A percentile compares a stretch with the other conserved stretches of the same genome.
phyloP scores from a whole-genome alignment of 2,329 filamentous ascomycete species.

The Epichloe gansuensis region DNA sequence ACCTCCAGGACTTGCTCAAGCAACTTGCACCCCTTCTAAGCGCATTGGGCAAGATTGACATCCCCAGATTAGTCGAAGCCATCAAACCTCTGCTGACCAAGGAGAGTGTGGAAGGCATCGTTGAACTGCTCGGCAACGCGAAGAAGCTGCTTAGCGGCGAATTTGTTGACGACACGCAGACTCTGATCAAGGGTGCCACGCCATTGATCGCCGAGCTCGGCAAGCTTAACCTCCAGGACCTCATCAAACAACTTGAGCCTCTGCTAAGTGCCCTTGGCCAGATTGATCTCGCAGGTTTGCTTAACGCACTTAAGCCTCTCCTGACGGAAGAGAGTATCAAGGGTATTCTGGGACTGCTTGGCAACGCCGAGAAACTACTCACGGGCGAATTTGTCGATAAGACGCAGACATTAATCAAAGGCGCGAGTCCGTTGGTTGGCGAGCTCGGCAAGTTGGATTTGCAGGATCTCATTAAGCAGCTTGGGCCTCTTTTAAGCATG shows the following conservation, averaged over 20 bases:
- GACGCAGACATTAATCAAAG: slow-evolving; percentile 16
- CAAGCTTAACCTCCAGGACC: slow-evolving; percentile 13
- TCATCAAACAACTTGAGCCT: slow-evolving; percentile 17
- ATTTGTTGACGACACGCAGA: slow-evolving; percentile 16
- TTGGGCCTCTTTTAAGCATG: slow-evolving; percentile 19
- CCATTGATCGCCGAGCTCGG: slow-evolving; percentile 13
- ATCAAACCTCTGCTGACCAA: slow-evolving; percentile 19
- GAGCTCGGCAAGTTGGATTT: slow-evolving; percentile 13
- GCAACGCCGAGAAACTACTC: slow-evolving; percentile 18
- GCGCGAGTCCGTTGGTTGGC: slow-evolving; percentile 16
- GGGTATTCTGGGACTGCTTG: slow-evolving; percentile 20
- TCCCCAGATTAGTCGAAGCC: slow-evolving; percentile 16
- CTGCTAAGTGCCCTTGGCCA: slow-evolving; percentile 19
- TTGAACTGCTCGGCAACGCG: slow-evolving; percentile 23
- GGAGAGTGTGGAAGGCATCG: slow-evolving; percentile 19
- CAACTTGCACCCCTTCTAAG: slow-evolving; percentile 13
- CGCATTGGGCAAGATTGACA: slow-evolving; percentile 18
- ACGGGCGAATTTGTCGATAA: slow-evolving; percentile 17
- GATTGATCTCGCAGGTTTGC: slow-evolving; percentile 19
- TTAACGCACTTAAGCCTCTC: slow-evolving; percentile 16
- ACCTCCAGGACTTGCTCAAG: slow-evolving; percentile 12
- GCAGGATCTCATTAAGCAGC: slow-evolving; percentile 14
- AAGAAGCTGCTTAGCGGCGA: slow-evolving; percentile 16
- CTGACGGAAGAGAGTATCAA: slow-evolving; percentile 17
- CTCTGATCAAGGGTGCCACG: slow-evolving; percentile 21